Conservation (phyloP, 2,329 filamentous ascomycete species). For the Penicillium sp. region DNA sequence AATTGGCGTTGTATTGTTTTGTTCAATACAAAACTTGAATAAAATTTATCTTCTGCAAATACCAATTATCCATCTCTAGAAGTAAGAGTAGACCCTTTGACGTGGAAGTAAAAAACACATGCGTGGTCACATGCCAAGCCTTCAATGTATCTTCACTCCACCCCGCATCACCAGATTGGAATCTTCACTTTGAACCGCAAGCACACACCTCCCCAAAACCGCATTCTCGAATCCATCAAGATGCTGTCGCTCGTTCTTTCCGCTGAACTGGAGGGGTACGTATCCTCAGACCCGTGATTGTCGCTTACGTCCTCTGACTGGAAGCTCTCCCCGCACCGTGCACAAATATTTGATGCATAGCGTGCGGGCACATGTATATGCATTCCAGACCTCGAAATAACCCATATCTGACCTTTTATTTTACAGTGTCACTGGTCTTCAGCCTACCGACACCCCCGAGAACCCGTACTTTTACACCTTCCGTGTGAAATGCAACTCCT, state of each 20-base stretch:
- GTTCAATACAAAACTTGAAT: slow-evolving; percentile 9
- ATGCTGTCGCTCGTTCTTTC: slow-evolving; percentile 40
- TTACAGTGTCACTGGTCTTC: slow-evolving; percentile 78
- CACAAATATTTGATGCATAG: slow-evolving; percentile 3
- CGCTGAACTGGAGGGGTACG: slow-evolving; percentile 38
- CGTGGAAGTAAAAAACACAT: neutral
- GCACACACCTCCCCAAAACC: slow-evolving; percentile 4
- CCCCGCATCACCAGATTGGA: slow-evolving; percentile 18
- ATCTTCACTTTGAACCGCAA: slow-evolving; percentile 7
- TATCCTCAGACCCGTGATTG: neutral
- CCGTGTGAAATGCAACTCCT: slow-evolving; percentile 97
- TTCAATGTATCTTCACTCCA: slow-evolving; percentile 21
- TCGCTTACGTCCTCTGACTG: neutral
- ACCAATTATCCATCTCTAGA: neutral
- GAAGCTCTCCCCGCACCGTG: slow-evolving; percentile 10
- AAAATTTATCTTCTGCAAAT: slow-evolving; percentile 3
- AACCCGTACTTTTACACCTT: slow-evolving; percentile 95
- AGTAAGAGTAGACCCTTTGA: neutral
- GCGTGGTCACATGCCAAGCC: slow-evolving; percentile 22
- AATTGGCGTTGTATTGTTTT: slow-evolving; percentile 20
- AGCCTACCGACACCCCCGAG: slow-evolving; percentile 73
- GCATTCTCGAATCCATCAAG: slow-evolving; percentile 6
- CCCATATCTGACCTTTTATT: slow-evolving; percentile 9
- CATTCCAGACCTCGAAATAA: neutral
- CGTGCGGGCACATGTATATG: slow-evolving; percentile 1